Conservation (phyloP, 75 land plant species). For the Pseudotsuga menziesii region DNA sequence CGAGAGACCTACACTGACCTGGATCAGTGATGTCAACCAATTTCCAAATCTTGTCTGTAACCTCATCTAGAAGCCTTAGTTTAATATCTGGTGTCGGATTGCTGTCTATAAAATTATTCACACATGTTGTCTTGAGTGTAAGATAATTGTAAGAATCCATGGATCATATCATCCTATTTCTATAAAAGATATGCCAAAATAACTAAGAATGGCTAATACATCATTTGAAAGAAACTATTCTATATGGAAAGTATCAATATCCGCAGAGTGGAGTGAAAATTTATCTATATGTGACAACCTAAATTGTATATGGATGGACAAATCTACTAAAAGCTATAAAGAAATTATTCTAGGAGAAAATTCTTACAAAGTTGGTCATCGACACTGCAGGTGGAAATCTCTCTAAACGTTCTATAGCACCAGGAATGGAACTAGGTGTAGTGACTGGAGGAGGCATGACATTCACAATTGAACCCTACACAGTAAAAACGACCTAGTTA, state of each 20-base stretch:
- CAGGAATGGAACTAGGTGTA: constrained; percentile 29
- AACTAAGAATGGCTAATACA: too few species aligned
- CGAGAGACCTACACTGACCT: constrained; percentile 43
- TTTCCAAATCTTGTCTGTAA: constrained; percentile 62
- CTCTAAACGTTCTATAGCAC: constrained; percentile 41
- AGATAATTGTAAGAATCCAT: background rate
- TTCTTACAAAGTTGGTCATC: constrained; percentile 37
- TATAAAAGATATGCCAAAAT: too few species aligned
- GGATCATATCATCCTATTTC: too few species aligned
- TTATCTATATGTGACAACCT: background rate
- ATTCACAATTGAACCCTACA: constrained; percentile 57
- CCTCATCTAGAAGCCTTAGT: constrained; percentile 64
- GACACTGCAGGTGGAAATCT: constrained; percentile 39
- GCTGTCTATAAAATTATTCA: constrained; percentile 52
- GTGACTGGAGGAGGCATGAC: constrained; percentile 34
- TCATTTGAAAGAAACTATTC: background rate
- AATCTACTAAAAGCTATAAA: background rate
- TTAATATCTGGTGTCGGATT: constrained; percentile 58
- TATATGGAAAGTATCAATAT: background rate
- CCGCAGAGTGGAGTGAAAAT: background rate
- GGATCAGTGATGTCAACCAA: constrained; percentile 54
- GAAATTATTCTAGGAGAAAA: background rate
- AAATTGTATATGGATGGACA: background rate
- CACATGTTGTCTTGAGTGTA: background rate
- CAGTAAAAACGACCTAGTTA: background rate